A percentile compares a stretch with the other conserved stretches of the same genome.
These are phyloP conservation scores for Pelargonium citronellum DNA, from an alignment of 441 rosid species.

Conservation along the genomic window DNA sequence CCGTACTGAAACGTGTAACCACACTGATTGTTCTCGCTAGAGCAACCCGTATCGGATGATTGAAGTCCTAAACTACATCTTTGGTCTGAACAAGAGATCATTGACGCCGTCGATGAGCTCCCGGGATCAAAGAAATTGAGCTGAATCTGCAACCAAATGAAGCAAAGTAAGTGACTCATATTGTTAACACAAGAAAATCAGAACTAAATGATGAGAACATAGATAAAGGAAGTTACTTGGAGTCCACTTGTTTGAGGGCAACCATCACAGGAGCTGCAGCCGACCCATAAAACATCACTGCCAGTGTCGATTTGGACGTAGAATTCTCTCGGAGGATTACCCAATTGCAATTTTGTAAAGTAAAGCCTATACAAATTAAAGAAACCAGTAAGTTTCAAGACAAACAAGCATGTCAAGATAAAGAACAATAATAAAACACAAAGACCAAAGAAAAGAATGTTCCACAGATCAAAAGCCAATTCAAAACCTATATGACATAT, in stretches of 20 bases:
- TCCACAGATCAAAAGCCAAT: not conserved
- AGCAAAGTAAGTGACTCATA: not conserved
- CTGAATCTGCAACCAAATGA: slow-evolving; percentile 32
- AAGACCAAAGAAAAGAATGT: not conserved
- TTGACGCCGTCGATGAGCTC: slow-evolving; percentile 45
- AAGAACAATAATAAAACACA: not conserved
- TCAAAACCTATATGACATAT: not conserved
- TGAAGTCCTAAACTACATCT: slow-evolving; percentile 40
- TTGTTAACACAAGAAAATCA: slow-evolving; percentile 7
- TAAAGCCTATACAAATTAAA: slow-evolving; percentile 49
- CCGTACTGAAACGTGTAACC: slow-evolving; percentile 64
- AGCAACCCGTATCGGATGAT: slow-evolving; percentile 46
- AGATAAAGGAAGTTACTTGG: slow-evolving; percentile 37
- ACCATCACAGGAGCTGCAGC: slow-evolving; percentile 74
- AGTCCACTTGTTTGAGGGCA: slow-evolving; percentile 83
- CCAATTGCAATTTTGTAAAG: slow-evolving; percentile 69
- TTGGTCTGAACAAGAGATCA: slow-evolving; percentile 54
- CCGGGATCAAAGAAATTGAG: slow-evolving; percentile 55
- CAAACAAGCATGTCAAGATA: not conserved
- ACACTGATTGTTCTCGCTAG: slow-evolving; percentile 45
- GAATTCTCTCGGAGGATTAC: slow-evolving; percentile 77
- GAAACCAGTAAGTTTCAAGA: slow-evolving; percentile 9
- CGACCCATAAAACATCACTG: slow-evolving; percentile 92
- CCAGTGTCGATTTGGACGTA: slow-evolving; percentile 93
- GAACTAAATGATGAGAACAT: slow-evolving; percentile 11